Evolutionary conservation across 179 eudicot genomes (phyloP), one percentile per base, ranked within the genome.

Genomic region (Silene coronaria): DNA sequence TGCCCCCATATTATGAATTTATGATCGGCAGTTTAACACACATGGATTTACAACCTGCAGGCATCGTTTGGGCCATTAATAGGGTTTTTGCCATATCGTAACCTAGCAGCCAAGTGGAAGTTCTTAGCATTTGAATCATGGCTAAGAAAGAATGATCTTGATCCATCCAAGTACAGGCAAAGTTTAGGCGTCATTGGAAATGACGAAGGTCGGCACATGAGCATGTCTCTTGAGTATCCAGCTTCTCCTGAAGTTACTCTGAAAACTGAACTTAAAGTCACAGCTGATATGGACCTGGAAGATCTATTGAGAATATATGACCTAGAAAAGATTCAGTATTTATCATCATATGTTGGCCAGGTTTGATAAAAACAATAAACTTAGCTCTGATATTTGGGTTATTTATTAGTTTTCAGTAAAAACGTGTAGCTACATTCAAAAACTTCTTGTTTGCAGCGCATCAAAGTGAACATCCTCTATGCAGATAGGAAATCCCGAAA

Each of bases 41-140:
- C 67, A 30, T 12, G 17, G 26, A 10, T 72, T 65, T 23, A 19
- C 28, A 60, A 0, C 32, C 70, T 75, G 30, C 92, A 93, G 99
- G 99, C 85, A 73, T 88, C 97, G 67, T 93, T 85, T 80, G 93
- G 96, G 78, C 85, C 97, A 59, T 81, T 93, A 90, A 82, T 88
- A 74, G 98, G 99, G 80, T 91, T 93, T 89, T 81, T 93, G 70
- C 99, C 99, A 58, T 91, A 93, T 81, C 93, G 97, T 23, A 89
- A 91, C 77, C 89, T 96, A 79, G 85, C 90, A 62, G 86, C 89
- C 58, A 88, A 80, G 84, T 88, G 91, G 90, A 96, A 90, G 88
- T 96, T 91, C 84, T 79, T 96, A 77, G 94, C 92, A 74, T 92
- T 96, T 77, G 96, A 87, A 82, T 91, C 98, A 45, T 96, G 99